These are phyloP conservation scores for Inonotus obliquus DNA, from an alignment of 1,284 basidiomycete genomes.

Conservation along the genomic window DNA sequence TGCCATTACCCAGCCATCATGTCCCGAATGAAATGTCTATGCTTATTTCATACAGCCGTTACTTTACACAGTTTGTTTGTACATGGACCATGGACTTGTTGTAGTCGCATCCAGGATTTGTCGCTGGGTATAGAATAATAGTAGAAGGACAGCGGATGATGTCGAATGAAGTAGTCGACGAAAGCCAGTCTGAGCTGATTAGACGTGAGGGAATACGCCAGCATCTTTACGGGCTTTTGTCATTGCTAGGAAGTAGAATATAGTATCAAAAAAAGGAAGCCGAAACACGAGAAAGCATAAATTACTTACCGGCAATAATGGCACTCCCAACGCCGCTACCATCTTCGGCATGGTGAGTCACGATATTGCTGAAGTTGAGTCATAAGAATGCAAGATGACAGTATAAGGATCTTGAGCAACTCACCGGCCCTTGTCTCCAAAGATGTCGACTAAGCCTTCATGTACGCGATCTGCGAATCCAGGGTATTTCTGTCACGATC, in stretches of 20 bases:
- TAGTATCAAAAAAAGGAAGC: background rate
- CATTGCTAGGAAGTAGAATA: conserved; percentile 33
- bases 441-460: conserved; percentile 85
- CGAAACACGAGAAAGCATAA: conserved; percentile 4
- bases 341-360: conserved; percentile 90
- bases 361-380: conserved; percentile 56
- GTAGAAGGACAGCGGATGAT: too few species aligned
- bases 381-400: background rate
- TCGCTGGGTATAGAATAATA: too few species aligned
- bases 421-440: conserved; percentile 88
- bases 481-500: conserved; percentile 78
- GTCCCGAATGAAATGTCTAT: too few species aligned
- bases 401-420: conserved; percentile 26
- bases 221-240: conserved; percentile 41
- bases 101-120: too few species aligned
- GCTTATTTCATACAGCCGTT: too few species aligned
- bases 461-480: conserved; percentile 88
- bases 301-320: conserved; percentile 80
- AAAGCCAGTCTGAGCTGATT: background rate
- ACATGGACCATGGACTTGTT: too few species aligned
- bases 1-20: too few species aligned
- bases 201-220: conserved; percentile 28
- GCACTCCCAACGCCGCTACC: conserved; percentile 95
- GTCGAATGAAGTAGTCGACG: too few species aligned
- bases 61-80: too few species aligned